Evolutionary conservation across 257 asterid species (phyloP).

Genomic region (Solanum okadae): DNA sequence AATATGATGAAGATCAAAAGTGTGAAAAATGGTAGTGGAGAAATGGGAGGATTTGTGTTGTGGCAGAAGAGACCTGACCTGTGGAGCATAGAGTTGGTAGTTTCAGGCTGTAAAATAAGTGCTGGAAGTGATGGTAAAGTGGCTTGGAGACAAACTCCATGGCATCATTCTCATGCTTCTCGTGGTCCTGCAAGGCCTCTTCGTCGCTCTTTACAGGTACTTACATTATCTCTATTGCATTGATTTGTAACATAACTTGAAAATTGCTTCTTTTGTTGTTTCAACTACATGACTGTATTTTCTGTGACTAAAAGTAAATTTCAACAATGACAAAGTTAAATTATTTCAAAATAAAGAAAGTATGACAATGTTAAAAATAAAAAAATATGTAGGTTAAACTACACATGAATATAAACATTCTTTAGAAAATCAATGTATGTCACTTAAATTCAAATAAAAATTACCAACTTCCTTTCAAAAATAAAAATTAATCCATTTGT

Average conservation of each 20-base stretch:
- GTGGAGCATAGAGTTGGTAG: not conserved
- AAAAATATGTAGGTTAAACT: too few relatives aligned
- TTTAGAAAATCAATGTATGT: too few relatives aligned
- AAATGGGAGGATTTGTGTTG: not conserved
- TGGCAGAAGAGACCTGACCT: not conserved
- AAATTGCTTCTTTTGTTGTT: not conserved
- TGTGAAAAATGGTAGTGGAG: not conserved
- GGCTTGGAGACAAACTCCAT: not conserved
- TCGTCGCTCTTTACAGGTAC: not conserved
- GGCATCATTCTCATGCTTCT: constrained; percentile 5
- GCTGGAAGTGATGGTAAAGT: not conserved
- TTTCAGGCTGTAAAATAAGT: not conserved
- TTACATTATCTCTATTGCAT: not conserved
- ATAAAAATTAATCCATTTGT: not conserved
- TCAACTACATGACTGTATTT: not conserved
- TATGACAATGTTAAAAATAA: too few relatives aligned
- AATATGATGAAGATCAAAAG: not conserved
- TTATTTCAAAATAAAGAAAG: too few relatives aligned
- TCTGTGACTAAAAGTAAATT: too few relatives aligned
- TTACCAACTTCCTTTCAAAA: not conserved
- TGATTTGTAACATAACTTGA: not conserved
- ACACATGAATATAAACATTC: too few relatives aligned
- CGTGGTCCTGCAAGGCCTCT: not conserved
- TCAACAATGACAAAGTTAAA: too few relatives aligned
- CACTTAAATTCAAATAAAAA: too few relatives aligned